Percentiles rank a stretch among this genome's conserved stretches.
These are phyloP conservation scores for Suillus americanus DNA, from an alignment of 768 basidiomycete species.

Conservation along the genomic window DNA sequence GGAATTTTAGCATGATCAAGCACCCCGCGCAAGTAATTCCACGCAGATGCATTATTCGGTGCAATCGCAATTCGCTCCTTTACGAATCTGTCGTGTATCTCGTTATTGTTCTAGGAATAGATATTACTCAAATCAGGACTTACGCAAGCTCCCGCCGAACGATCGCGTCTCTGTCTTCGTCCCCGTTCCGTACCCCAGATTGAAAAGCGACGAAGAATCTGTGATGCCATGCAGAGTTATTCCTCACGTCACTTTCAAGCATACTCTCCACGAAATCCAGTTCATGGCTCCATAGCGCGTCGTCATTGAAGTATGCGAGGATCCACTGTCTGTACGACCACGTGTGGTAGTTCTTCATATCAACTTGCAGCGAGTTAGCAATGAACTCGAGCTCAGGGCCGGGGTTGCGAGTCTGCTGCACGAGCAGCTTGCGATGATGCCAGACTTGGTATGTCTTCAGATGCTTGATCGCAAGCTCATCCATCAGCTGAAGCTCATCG, in stretches of 20 bases:
- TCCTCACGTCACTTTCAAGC: slow-evolving; percentile 76
- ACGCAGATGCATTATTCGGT: slow-evolving; percentile 92
- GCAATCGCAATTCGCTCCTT: slow-evolving; percentile 82
- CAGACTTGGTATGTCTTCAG: slow-evolving; percentile 99
- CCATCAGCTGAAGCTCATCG: slow-evolving; percentile 82
- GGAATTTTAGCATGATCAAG: slow-evolving; percentile 62
- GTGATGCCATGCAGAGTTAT: slow-evolving; percentile 98
- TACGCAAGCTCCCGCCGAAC: slow-evolving; percentile 75
- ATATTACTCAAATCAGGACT: slow-evolving; percentile 31
- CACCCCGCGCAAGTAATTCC: slow-evolving; percentile 95
- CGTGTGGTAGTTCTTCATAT: slow-evolving; percentile 98
- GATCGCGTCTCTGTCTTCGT: slow-evolving; percentile 58
- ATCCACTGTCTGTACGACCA: slow-evolving; percentile 99
- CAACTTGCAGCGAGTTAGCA: slow-evolving; percentile 63
- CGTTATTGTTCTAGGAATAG: not conserved
- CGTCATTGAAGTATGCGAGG: slow-evolving; percentile 78
- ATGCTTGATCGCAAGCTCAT: slow-evolving; percentile 77
- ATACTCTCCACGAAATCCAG: slow-evolving; percentile 72
- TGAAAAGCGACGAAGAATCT: slow-evolving; percentile 86
- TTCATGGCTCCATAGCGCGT: slow-evolving; percentile 71
- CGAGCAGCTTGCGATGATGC: slow-evolving; percentile 85
- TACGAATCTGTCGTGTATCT: slow-evolving; percentile 52
- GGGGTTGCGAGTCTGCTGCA: slow-evolving; percentile 54
- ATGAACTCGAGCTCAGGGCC: slow-evolving; percentile 79
- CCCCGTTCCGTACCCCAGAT: slow-evolving; percentile 59